Conservation (phyloP, 2,329 filamentous ascomycete species). For the Ceratocystis variospora region DNA sequence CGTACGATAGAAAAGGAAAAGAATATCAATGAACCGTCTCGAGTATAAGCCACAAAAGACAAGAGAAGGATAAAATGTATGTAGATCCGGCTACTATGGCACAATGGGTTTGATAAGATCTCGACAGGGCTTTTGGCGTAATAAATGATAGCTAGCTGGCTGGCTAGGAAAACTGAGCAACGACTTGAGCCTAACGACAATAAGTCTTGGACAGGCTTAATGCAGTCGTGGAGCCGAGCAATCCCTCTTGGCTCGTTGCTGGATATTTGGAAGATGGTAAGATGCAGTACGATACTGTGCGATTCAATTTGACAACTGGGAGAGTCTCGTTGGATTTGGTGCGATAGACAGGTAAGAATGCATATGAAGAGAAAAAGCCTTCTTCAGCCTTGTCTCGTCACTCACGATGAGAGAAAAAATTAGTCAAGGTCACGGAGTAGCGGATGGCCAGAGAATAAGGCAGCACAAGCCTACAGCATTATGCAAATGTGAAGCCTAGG, state of each 20-base stretch:
- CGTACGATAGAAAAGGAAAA: not conserved
- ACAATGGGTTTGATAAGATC: slow-evolving; percentile 6
- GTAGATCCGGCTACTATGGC: slow-evolving; percentile 9
- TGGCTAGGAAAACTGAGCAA: not conserved
- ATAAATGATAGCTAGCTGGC: not conserved
- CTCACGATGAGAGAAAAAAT: not conserved
- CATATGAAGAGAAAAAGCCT: not conserved
- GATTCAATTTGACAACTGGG: not conserved
- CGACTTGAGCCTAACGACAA: slow-evolving; percentile 2
- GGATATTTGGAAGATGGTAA: too few relatives aligned
- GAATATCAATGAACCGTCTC: not conserved
- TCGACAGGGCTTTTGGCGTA: slow-evolving; percentile 6
- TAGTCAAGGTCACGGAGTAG: not conserved
- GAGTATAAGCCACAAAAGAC: not conserved
- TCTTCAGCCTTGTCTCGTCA: not conserved
- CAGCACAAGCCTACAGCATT: not conserved
- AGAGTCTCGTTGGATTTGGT: not conserved
- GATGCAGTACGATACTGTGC: too few relatives aligned
- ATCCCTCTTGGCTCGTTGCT: too few relatives aligned
- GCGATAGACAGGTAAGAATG: not conserved
- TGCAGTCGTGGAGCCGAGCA: not conserved
- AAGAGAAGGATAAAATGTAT: not conserved
- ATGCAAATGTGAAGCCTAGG: not conserved
- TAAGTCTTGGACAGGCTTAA: not conserved
- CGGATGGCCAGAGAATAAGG: not conserved